Percentiles rank a stretch among this genome's conserved stretches.
phyloP scores from a whole-genome alignment of 768 basidiomycete species.

The Kwoniella mangroviensis region DNA sequence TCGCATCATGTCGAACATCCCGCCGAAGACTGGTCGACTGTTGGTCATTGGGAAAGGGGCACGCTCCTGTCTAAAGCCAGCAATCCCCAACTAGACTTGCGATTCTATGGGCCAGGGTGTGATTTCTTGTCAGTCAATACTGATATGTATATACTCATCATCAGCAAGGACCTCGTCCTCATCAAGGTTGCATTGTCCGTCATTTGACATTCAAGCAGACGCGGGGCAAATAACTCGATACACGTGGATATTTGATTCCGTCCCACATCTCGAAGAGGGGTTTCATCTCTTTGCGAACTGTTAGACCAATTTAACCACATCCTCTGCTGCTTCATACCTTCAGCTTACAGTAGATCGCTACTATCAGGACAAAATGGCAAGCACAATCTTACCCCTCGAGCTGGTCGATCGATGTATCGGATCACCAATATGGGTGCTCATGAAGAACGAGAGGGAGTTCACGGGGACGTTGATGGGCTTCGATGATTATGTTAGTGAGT shows the following conservation, averaged over 20 bases:
- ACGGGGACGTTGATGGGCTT: conserved; percentile 93
- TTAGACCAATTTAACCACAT: neutral
- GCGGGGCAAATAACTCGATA: neutral
- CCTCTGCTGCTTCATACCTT: conserved; percentile 20
- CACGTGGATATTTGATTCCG: conserved; percentile 16
- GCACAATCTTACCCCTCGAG: conserved; percentile 93
- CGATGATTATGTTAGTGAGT: conserved; percentile 99
- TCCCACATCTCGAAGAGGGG: neutral
- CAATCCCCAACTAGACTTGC: neutral
- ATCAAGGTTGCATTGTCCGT: neutral
- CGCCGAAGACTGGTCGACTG: conserved; percentile 15
- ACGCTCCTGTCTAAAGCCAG: neutral
- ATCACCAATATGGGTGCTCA: conserved; percentile 95
- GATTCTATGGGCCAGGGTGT: neutral
- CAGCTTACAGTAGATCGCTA: conserved; percentile 17
- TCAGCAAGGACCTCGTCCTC: neutral
- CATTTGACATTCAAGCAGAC: neutral
- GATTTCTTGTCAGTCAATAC: neutral
- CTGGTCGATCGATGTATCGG: conserved; percentile 97
- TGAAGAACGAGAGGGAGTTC: conserved; percentile 97
- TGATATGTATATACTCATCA: neutral
- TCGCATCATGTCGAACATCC: conserved; percentile 25
- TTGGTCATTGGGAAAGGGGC: conserved; percentile 1
- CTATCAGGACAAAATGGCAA: conserved; percentile 67
- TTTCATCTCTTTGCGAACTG: neutral